These are phyloP conservation scores for Penicillium thymicola DNA, from an alignment of 2,329 filamentous ascomycete genomes.

Conservation along the genomic window DNA sequence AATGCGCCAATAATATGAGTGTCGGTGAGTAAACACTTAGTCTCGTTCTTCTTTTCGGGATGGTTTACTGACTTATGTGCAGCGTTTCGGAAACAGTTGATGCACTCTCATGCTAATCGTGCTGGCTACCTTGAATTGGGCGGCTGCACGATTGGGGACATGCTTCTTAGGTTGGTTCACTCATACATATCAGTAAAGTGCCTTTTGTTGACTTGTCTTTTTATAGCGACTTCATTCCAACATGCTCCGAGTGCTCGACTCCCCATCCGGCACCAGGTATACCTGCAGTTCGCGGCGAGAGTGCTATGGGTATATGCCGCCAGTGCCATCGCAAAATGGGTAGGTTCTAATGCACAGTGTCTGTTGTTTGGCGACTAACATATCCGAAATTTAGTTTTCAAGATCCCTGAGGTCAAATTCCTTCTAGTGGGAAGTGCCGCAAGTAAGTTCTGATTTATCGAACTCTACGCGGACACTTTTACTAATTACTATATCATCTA, in stretches of 20 bases:
- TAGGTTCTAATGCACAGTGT: conserved; percentile 27
- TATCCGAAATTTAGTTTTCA: conserved; percentile 52
- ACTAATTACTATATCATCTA: conserved; percentile 12
- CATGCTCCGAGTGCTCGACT: conserved; percentile 72
- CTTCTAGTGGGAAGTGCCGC: conserved; percentile 62
- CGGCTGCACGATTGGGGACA: conserved; percentile 70
- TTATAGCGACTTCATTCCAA: conserved; percentile 70
- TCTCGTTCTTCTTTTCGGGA: not conserved
- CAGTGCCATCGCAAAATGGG: conserved; percentile 77
- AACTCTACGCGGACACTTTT: not conserved
- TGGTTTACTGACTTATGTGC: not conserved
- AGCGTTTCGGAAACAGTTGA: conserved; percentile 64
- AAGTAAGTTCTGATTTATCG: conserved; percentile 31
- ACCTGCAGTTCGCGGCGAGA: conserved; percentile 69
- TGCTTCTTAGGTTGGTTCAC: conserved; percentile 62
- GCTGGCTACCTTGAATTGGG: conserved; percentile 76
- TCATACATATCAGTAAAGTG: not conserved
- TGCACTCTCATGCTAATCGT: conserved; percentile 69
- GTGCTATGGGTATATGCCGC: conserved; percentile 70
- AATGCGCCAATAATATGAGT: conserved; percentile 51
- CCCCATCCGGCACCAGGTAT: conserved; percentile 61
- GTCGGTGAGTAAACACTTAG: conserved; percentile 35
- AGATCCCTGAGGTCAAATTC: conserved; percentile 74
- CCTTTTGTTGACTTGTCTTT: conserved; percentile 2
- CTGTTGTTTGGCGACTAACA: not conserved